Percentiles rank a stretch among this genome's conserved stretches.
These are phyloP conservation scores for Alliaria petiolata DNA, from an alignment of 345 rosid species.

Conservation along the genomic window DNA sequence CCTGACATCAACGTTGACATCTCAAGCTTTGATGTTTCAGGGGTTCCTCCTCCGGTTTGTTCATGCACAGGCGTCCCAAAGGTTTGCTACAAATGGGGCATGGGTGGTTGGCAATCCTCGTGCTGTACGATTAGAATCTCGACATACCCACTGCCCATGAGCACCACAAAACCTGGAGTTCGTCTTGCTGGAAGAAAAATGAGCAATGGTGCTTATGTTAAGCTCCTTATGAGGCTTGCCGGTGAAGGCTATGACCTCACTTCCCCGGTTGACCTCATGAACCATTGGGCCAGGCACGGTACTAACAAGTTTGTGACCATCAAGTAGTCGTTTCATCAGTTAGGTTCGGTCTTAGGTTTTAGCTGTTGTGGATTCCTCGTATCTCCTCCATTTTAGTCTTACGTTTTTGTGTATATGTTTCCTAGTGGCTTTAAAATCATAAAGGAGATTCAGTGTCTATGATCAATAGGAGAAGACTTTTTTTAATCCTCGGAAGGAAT, in stretches of 20 bases:
- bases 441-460: not conserved
- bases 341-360: conserved; percentile 1
- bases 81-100: conserved; percentile 67
- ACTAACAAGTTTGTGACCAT: conserved; percentile 69
- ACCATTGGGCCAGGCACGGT: conserved; percentile 73
- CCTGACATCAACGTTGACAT: conserved; percentile 36
- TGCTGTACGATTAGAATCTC: conserved; percentile 59
- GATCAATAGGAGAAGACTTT: not conserved
- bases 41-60: conserved; percentile 60
- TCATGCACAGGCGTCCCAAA: conserved; percentile 55
- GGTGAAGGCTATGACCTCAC: conserved; percentile 56
- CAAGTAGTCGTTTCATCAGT: conserved; percentile 33
- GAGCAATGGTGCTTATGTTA: conserved; percentile 68
- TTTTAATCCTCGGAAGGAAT: not conserved
- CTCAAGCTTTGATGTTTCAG: conserved; percentile 43
- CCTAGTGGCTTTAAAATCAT: not conserved
- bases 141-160: conserved; percentile 60
- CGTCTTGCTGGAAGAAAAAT: conserved; percentile 71
- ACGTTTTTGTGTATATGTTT: conserved; percentile 3
- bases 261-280: conserved; percentile 54
- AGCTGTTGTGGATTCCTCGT: not conserved
- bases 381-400: not conserved
- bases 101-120: conserved; percentile 75
- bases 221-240: conserved; percentile 51
- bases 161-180: conserved; percentile 46